Conservation (phyloP, 2,329 filamentous ascomycete species). For the Microsporum audouinii region DNA sequence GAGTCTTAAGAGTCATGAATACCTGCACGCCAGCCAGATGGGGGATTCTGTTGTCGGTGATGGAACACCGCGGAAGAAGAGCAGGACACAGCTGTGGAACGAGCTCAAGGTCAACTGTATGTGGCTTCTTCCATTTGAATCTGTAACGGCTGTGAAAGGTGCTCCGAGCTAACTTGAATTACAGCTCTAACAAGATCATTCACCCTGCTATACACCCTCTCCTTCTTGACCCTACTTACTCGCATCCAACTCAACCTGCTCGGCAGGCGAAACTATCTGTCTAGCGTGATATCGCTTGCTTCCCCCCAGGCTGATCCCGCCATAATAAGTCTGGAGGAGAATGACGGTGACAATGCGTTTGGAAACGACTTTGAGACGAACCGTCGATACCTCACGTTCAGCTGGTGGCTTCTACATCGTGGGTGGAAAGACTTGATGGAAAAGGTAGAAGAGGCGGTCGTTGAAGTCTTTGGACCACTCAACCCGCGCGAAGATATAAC, state of each 20-base stretch:
- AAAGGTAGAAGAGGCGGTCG: conserved; percentile 73
- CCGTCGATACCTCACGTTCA: conserved; percentile 85
- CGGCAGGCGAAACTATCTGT: conserved; percentile 87
- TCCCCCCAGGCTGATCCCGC: conserved; percentile 58
- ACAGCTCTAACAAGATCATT: conserved; percentile 80
- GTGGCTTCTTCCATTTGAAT: neutral
- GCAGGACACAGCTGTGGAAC: conserved; percentile 91
- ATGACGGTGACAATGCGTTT: conserved; percentile 79
- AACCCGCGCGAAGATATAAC: conserved; percentile 83
- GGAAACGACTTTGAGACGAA: conserved; percentile 96
- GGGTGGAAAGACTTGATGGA: conserved; percentile 76
- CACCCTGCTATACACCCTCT: conserved; percentile 82
- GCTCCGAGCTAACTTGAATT: neutral
- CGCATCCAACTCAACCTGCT: conserved; percentile 94
- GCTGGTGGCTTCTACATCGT: conserved; percentile 91
- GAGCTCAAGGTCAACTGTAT: conserved; percentile 90
- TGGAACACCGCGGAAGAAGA: conserved; percentile 46
- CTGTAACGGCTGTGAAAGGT: too few species aligned
- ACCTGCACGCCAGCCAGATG: conserved; percentile 70
- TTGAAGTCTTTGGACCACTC: conserved; percentile 75
- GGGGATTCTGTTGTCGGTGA: conserved; percentile 44
- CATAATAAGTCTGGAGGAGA: conserved; percentile 81
- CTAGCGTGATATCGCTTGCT: conserved; percentile 83
- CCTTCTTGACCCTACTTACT: conserved; percentile 80
- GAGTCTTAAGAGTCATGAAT: conserved; percentile 70